phyloP scores from a whole-genome alignment of 31 red algal species.

The Odonthalia washingtoniensis region DNA sequence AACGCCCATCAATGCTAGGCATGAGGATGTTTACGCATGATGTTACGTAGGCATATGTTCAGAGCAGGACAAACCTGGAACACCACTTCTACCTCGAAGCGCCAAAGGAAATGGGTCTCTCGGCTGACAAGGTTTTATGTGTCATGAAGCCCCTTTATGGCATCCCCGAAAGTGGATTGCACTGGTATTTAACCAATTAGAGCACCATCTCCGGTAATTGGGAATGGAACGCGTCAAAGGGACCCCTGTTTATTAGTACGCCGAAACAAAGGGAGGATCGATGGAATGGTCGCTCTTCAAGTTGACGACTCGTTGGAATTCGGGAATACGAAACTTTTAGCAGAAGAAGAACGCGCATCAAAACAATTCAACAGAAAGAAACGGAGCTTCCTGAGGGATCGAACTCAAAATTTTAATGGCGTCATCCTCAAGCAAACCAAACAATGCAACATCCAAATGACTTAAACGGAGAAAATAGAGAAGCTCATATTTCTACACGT shows the following conservation, averaged over 20 bases:
- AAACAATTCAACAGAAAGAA: no score
- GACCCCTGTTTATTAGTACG: conserved; percentile 4
- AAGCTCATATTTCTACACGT: no score
- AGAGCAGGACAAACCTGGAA: conserved; percentile 6
- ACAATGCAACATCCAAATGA: no score
- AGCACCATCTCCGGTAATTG: neutral
- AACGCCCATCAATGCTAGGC: no score
- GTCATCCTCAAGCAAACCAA: no score
- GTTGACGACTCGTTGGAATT: conserved; percentile 2
- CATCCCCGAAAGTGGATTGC: conserved; percentile 11
- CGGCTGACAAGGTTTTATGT: neutral
- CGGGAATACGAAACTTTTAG: neutral
- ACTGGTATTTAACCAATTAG: conserved; percentile 11
- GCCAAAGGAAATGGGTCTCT: conserved; percentile 18
- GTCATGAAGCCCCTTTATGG: conserved; percentile 27
- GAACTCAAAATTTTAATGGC: no score
- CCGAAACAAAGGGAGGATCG: neutral
- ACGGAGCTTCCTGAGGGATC: no score
- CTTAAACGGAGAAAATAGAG: no score
- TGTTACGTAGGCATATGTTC: conserved; percentile 8
- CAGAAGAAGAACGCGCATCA: conserved; percentile 1
- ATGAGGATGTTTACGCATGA: no score
- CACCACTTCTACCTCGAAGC: neutral
- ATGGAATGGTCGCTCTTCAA: no score
- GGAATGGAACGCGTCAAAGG: neutral